These are phyloP conservation scores for Dioscorea zingiberensis DNA, from an alignment of 106 monocot species.

Conservation along the genomic window DNA sequence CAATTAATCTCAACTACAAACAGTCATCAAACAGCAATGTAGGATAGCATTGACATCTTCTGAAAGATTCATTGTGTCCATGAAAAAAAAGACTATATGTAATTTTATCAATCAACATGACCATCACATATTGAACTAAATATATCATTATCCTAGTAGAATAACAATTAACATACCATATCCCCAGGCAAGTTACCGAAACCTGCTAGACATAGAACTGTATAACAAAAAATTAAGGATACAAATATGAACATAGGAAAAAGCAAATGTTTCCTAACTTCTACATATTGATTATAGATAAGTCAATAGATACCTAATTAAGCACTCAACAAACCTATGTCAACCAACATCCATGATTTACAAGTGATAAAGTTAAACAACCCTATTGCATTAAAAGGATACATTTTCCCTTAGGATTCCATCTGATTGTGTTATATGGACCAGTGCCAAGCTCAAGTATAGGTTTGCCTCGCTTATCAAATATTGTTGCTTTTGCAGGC, in stretches of 20 bases:
- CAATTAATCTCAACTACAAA: no score
- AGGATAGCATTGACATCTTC: no score
- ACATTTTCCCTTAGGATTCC: conserved; percentile 91
- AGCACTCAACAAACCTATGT: no score
- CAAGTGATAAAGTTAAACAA: no score
- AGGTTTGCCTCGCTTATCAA: conserved; percentile 81
- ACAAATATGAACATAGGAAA: conserved; percentile 9
- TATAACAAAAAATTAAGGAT: conserved; percentile 38
- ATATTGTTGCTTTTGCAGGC: conserved; percentile 91
- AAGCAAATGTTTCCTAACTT: neutral
- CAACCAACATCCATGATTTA: no score
- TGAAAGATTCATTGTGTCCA: no score
- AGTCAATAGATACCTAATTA: neutral
- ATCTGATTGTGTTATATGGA: conserved; percentile 96
- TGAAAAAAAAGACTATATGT: no score
- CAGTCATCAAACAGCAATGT: no score
- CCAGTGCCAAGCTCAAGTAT: conserved; percentile 82
- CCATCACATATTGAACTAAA: no score
- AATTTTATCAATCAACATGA: no score
- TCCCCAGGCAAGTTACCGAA: conserved; percentile 97
- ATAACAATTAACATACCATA: conserved; percentile 49
- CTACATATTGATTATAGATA: neutral
- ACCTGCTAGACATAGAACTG: conserved; percentile 79
- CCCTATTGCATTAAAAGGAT: conserved; percentile 41
- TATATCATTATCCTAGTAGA: no score